Evolutionary conservation across 2,329 filamentous ascomycete species (phyloP), one percentile per base, ranked within the genome.

Genomic region (Talaromyces sp.): DNA sequence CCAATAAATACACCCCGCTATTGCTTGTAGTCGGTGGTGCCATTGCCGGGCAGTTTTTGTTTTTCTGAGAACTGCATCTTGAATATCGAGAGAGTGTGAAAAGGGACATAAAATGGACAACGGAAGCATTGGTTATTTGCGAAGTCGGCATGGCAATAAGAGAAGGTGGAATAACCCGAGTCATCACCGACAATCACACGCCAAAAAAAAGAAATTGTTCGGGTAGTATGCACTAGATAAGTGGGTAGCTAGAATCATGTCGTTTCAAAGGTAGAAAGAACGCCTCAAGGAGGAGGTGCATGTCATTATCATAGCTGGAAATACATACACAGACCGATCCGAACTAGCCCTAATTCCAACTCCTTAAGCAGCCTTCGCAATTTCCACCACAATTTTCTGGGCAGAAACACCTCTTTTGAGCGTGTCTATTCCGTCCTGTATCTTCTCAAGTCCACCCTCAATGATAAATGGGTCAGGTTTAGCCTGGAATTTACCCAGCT

Each of bases 401-500:
- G 72, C 74, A 59, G 68, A 71, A 7, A 76, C 73, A 35, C 74
- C 74, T 48, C 64, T 65, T 63, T 69, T 72, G 60, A 70, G 64
- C 61, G 64, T 68, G 55, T 75, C 72, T 5, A 75, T 59, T 15
- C 69, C 74, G 7, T 67, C 65, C 48, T 75, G 73, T 33, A 76
- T 65, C 15, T 62, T 66, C 31, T 71, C 66, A 22, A 77, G 58
- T 17, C 75, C 75, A 59, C 72, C 69, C 2, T 71, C 70, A 28
- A 76, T 63, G 5, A 77, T 65, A 39, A 70, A 43, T 15, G 73
- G 64, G 57, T 71, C 67, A 9, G 75, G 75, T 13, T 65, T 58
- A 22, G 64, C 56, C 56, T 66, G 66, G 35, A 71, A 64, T 17
- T 57, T 62, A 2, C 73, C 73, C 9, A 56, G 57, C 33, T 63